Base-by-base conservation (phyloP, 2,329 filamentous ascomycete genomes). In the Juglanconis sp. region DNA sequence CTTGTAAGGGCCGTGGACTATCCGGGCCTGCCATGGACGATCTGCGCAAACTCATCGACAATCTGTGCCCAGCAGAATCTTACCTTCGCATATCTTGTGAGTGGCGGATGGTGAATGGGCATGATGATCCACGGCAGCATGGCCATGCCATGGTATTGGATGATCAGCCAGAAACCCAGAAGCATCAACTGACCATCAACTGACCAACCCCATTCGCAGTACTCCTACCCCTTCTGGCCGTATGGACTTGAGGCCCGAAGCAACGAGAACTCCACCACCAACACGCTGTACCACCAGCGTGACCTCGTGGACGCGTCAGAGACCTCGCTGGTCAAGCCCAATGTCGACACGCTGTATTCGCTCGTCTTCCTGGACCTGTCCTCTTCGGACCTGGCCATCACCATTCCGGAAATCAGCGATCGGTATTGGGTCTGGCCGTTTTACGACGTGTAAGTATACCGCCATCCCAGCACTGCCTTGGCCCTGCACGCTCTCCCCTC, bases 311-410 rank as follows among this genome's bases (percentile, higher is more conserved):
- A 58, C 11, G 58, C 64, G 3, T 55, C 48, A 34, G 38, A 57
- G 11, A 56, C 42, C 8, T 47, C 32, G 17, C 59, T 65, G 13
- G 66, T 68, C 6, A 58, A 58, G 32, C 69, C 69, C 3, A 71
- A 71, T 58, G 65, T 70, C 15, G 69, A 71, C 56, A 71, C 69
- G 5, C 36, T 71, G 7, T 71, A 71, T 50, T 67, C 69, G 5
- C 34, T 34, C 13, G 57, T 63, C 9, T 57, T 68, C 9, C 49
- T 65, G 31, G 71, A 72, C 55, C 50, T 73, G 24, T 70, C 70
- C 3, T 52, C 63, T 2, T 38, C 56, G 13, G 66, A 72, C 53
- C 17, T 73, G 3, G 59, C 62, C 31, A 44, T 72, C 10, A 61
- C 66, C 3, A 53, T 71, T 17, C 69, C 70, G 0, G 60, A 64